Base-by-base conservation (phyloP, 1,284 basidiomycete genomes). In the Pseudozyma tsukubaensis region DNA sequence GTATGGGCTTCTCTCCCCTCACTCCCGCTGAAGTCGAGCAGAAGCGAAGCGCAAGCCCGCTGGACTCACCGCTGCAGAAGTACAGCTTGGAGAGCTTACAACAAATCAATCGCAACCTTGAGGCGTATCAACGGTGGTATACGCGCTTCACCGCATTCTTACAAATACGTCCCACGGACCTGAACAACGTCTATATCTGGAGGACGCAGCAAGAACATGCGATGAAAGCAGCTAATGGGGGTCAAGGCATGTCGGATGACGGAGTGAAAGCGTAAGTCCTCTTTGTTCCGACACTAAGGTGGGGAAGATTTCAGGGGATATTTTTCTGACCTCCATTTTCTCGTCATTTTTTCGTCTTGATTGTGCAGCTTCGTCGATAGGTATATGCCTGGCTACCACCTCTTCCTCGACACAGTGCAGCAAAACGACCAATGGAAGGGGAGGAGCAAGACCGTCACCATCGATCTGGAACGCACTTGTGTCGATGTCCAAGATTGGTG, bases 351-450 rank as follows among this genome's bases (percentile, higher is more conserved):
- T 35, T 37, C n/a, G 7, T n/a, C 35, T 43, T 1, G 42, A 43
- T 43, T 9, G 14, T 43, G 24, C 49, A 64, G 67, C 2, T 74
- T 74, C 39, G 72, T 74, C 3, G 72, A 74, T 37, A 57, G 72
- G n/a, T 74, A 92, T 72, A 89, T 91, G 58, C 91, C 61, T 1
- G 58, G 62, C 10, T 65, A 65, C 45, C 16, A 67, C 21, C 50
- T 70, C 6, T 70, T 62, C 13, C 48, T 70, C 4, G 63, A 65
- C 14, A 65, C 64, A n/a, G 61, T 67, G 14, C 71, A 61, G 32
- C 37, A 59, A 13, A 65, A 73, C 19, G 44, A 42, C 16, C 56
- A 59, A 19, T 73, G 71, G 71, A 61, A 49, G 44, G 71, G 65
- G 1, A 48, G 51, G 19, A 60, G 71, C 58, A 68, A 61, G 58